Evolutionary conservation across 305 asterid species (phyloP).

Genomic region (Andrographis paniculata): DNA sequence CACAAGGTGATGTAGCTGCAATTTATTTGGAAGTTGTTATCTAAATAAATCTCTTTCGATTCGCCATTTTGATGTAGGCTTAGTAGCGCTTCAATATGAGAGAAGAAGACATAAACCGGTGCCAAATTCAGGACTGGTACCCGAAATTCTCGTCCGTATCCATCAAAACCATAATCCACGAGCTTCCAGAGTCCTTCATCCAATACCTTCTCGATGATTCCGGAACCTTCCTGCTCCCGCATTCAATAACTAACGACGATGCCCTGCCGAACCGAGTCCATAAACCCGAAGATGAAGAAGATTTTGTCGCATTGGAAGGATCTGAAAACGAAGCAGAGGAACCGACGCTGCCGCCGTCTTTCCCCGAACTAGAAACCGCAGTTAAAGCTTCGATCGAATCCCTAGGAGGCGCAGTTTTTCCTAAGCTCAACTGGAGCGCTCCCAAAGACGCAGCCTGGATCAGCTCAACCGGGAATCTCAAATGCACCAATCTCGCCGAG

Average conservation of each 20-base stretch:
- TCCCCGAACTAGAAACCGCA: slow-evolving; percentile 62
- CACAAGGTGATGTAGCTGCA: too few species aligned
- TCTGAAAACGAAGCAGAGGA: slow-evolving; percentile 69
- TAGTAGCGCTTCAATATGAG: too few species aligned
- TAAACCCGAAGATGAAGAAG: slow-evolving; percentile 73
- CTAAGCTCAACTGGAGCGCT: slow-evolving; percentile 90
- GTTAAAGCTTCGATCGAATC: slow-evolving; percentile 53
- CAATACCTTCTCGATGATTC: slow-evolving; percentile 32
- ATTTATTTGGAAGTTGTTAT: too few species aligned
- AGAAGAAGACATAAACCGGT: too few species aligned
- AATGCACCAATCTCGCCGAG: slow-evolving; percentile 67
- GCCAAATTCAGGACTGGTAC: too few species aligned
- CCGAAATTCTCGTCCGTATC: too few species aligned
- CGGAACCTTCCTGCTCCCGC: slow-evolving; percentile 73
- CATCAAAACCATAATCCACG: too few species aligned
- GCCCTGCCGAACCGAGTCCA: slow-evolving; percentile 76
- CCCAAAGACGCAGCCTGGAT: slow-evolving; percentile 96
- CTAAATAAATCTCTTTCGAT: too few species aligned
- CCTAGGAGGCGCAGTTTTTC: slow-evolving; percentile 79
- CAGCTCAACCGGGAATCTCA: slow-evolving; percentile 59
- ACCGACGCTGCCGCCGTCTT: slow-evolving; percentile 50
- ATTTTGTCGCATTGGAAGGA: slow-evolving; percentile 45
- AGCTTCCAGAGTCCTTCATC: too few species aligned
- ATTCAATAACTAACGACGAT: slow-evolving; percentile 50
- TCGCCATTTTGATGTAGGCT: too few species aligned